Conservation (phyloP, 202 grass and related monocot species). For the Setaria viridis region DNA sequence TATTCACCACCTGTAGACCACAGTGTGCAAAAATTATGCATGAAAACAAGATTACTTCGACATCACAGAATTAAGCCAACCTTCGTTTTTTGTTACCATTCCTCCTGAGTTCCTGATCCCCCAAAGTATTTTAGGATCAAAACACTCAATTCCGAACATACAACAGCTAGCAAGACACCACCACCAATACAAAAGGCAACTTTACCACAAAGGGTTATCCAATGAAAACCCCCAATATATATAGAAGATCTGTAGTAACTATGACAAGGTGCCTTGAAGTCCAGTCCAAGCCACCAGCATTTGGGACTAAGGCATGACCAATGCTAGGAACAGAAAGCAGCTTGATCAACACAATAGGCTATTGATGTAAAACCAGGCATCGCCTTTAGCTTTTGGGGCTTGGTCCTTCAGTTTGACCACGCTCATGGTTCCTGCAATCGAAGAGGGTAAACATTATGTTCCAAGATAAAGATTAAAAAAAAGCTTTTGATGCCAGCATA, state of each 20-base stretch:
- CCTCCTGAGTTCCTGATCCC: neutral
- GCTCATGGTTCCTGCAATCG: slow-evolving; percentile 25
- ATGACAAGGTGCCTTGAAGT: neutral
- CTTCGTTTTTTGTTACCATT: neutral
- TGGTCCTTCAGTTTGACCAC: neutral
- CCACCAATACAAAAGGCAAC: neutral
- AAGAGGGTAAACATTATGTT: slow-evolving; percentile 17
- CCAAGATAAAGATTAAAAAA: neutral
- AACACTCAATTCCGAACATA: slow-evolving; percentile 27
- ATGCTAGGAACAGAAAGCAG: neutral
- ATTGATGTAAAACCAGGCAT: slow-evolving; percentile 6
- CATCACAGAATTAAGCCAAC: neutral
- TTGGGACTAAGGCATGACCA: neutral
- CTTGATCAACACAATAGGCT: slow-evolving; percentile 12
- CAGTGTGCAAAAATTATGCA: neutral
- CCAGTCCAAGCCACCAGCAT: neutral
- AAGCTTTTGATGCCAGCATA: neutral
- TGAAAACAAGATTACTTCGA: neutral
- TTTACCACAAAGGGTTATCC: neutral
- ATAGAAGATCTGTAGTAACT: neutral
- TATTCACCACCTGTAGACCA: neutral
- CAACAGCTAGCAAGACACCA: neutral
- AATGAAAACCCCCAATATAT: neutral
- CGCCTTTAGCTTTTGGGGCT: slow-evolving; percentile 2
- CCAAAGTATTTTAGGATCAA: neutral